Evolutionary conservation across 2,329 filamentous ascomycete species (phyloP).

Genomic region (Hypoxylon sp.): DNA sequence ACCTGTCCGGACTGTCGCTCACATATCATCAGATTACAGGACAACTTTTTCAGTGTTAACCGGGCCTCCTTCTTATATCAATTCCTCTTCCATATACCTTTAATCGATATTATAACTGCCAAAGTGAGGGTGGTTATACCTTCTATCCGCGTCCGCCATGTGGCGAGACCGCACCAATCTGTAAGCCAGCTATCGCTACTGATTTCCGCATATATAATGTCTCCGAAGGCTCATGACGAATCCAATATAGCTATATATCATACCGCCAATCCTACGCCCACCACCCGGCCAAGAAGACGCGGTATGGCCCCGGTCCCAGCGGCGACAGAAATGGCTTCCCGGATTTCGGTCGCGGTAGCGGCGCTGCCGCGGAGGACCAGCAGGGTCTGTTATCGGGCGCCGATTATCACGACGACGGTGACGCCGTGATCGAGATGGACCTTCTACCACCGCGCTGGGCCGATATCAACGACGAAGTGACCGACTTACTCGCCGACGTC

Average conservation of each 20-base stretch:
- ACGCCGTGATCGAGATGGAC: constrained; percentile 98
- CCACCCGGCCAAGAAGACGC: constrained; percentile 88
- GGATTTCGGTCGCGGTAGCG: constrained; percentile 69
- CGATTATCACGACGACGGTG: constrained; percentile 87
- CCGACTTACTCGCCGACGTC: constrained; percentile 84
- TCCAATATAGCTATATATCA: constrained; percentile 85
- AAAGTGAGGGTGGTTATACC: constrained; percentile 49
- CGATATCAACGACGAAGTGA: constrained; percentile 93
- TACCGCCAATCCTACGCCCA: constrained; percentile 99
- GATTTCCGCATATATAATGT: neutral
- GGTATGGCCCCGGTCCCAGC: constrained; percentile 70
- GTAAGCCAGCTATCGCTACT: constrained; percentile 66
- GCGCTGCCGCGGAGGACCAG: constrained; percentile 64
- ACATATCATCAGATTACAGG: constrained; percentile 26
- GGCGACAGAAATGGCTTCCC: constrained; percentile 71
- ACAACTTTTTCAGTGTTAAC: constrained; percentile 1
- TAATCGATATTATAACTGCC: constrained; percentile 29
- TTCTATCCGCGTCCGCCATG: constrained; percentile 76
- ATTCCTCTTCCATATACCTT: constrained; percentile 22
- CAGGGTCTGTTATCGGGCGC: constrained; percentile 87
- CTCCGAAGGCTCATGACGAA: constrained; percentile 27
- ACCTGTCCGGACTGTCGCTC: constrained; percentile 38
- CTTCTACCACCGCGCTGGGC: constrained; percentile 95
- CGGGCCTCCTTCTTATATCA: constrained; percentile 11
- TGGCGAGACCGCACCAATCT: constrained; percentile 99